These are phyloP conservation scores for Kodamaea plutei DNA, from an alignment of 1,139 yeast species.

Conservation along the genomic window DNA sequence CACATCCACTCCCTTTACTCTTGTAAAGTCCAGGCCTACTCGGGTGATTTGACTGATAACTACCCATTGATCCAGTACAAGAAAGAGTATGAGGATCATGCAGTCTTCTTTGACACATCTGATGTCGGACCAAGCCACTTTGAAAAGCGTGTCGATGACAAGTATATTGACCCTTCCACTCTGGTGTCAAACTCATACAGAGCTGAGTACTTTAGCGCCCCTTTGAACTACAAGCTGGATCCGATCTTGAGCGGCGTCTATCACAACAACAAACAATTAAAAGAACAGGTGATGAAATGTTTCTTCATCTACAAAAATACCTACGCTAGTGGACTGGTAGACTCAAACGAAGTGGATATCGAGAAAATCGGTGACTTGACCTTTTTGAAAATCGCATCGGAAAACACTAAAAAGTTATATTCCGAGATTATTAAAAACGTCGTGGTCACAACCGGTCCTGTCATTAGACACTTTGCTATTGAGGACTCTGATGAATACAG, in stretches of 20 bases:
- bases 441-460: conserved; percentile 83
- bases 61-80: conserved; percentile 65
- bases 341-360: conserved; percentile 46
- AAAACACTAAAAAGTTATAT: conserved; percentile 74
- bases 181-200: conserved; percentile 52
- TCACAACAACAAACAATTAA: conserved; percentile 27
- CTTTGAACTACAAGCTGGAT: conserved; percentile 46
- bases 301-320: conserved; percentile 82
- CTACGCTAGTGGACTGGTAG: conserved; percentile 36
- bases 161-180: conserved; percentile 60
- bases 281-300: conserved; percentile 63
- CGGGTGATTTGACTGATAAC: conserved; percentile 21
- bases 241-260: conserved; percentile 43
- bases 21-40: conserved; percentile 84
- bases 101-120: conserved; percentile 82
- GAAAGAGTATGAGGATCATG: conserved; percentile 79
- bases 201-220: conserved; percentile 80
- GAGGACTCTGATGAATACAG: conserved; percentile 78
- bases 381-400: conserved; percentile 74
- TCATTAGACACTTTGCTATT: conserved; percentile 79
- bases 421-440: conserved; percentile 68
- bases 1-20: conserved; percentile 87
- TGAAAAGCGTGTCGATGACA: conserved; percentile 74
- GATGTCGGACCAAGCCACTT: conserved; percentile 41
- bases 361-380: conserved; percentile 73